These are phyloP conservation scores for Uncinocarpus reesii DNA, from an alignment of 2,329 filamentous ascomycete species.

Conservation along the genomic window DNA sequence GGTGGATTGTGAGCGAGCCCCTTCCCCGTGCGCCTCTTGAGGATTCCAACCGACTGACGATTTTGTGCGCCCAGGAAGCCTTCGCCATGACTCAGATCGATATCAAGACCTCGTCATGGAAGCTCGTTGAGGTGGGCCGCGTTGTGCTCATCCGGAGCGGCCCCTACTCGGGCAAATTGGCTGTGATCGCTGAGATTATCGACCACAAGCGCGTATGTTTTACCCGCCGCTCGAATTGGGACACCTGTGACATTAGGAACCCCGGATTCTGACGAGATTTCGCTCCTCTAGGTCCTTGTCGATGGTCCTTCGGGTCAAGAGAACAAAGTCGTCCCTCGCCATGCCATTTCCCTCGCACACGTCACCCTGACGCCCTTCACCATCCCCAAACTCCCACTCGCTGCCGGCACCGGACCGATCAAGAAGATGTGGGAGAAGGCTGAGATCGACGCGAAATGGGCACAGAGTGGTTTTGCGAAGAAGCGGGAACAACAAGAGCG, in stretches of 20 bases:
- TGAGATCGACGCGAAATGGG: slow-evolving; percentile 89
- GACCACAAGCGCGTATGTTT: slow-evolving; percentile 98
- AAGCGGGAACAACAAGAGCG: slow-evolving; percentile 74
- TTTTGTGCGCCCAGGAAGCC: slow-evolving; percentile 41
- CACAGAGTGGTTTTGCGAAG: slow-evolving; percentile 86
- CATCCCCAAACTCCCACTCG: slow-evolving; percentile 76
- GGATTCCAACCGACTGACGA: slow-evolving; percentile 7
- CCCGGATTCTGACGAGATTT: slow-evolving; percentile 8
- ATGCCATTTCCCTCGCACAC: slow-evolving; percentile 70
- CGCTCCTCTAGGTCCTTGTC: slow-evolving; percentile 65
- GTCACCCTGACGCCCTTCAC: slow-evolving; percentile 82
- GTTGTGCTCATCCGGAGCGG: slow-evolving; percentile 84
- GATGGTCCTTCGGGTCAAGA: slow-evolving; percentile 82
- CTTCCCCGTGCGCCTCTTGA: background rate
- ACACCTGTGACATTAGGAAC: slow-evolving; percentile 9
- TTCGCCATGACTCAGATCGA: slow-evolving; percentile 73
- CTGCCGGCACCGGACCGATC: slow-evolving; percentile 68
- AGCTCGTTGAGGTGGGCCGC: slow-evolving; percentile 96
- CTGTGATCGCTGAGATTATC: slow-evolving; percentile 96
- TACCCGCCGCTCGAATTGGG: background rate
- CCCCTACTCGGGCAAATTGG: slow-evolving; percentile 73
- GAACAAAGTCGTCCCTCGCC: slow-evolving; percentile 72
- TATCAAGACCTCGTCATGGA: slow-evolving; percentile 76
- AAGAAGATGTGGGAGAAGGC: slow-evolving; percentile 84
- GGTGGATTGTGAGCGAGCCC: slow-evolving; percentile 19